Evolutionary conservation across 345 rosid species (phyloP), one percentile per base, ranked within the genome.

Genomic region (Brassica cretica): DNA sequence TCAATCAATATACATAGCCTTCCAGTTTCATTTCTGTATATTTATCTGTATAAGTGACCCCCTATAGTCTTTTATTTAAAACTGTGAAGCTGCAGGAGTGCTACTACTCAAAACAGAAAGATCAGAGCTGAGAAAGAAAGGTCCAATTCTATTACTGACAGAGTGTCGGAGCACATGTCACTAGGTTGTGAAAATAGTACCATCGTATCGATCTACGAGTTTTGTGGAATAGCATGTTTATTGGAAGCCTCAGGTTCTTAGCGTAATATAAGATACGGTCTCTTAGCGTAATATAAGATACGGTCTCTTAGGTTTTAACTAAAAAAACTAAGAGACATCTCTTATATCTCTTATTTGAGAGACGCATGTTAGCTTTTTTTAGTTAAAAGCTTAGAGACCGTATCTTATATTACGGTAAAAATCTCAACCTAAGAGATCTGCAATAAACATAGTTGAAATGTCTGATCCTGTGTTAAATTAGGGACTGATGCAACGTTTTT

Each of bases 81-180:
- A 70, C 77, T 78, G 77, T 78, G 64, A 56, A 59, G 55, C 44
- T 78, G 73, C 81, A 72, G 56, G 62, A 29, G 63, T 78, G 73
- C 73, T 71, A 72, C 55, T 72, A 66, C 73, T 46, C 24, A 10
- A 66, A 60, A 78, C 68, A 44, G 41, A 58, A 18, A 35, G 12
- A 77, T 70, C 76, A 71, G 25, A 71, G 21, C 10, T 70, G 18
- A 55, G 29, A 70, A 71, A 55, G 29, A 70, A 71, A 15, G 73
- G 64, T 72, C 77, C 81, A 66, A 46, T n/a, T 59, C 73, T 60
- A 14, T 32, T 7, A 51, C 64, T 78, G 73, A 66, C 69, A 24
- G 44, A n/a, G 12, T 30, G 66, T 59, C 51, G 60, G 39, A 41
- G 27, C 65, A 61, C 73, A 72, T 56, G 46, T 44, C 18, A 46